These are phyloP conservation scores for Ramalina peruviana DNA, from an alignment of 495 filamentous ascomycete species.

Conservation along the genomic window DNA sequence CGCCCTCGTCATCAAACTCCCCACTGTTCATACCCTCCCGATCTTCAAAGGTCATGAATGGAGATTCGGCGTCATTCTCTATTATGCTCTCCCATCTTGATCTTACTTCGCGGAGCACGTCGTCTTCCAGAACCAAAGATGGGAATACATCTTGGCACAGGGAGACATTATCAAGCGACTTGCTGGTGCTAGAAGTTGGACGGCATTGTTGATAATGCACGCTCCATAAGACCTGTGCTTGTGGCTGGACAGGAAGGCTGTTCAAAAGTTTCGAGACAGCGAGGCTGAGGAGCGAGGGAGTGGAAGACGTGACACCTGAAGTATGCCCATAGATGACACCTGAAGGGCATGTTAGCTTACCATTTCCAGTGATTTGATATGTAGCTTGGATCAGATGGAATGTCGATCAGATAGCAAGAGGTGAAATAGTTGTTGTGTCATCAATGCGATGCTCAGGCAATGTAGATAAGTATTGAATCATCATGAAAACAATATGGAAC, in stretches of 20 bases:
- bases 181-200: slow-evolving; percentile 15
- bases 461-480: slow-evolving; percentile 98
- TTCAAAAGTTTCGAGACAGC: slow-evolving; percentile 43
- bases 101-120: slow-evolving; percentile 42
- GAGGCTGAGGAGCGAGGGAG: slow-evolving; percentile 30
- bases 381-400: slow-evolving; percentile 6
- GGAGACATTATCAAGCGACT: slow-evolving; percentile 16
- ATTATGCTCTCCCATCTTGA: slow-evolving; percentile 49
- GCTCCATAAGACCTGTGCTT: slow-evolving; percentile 38
- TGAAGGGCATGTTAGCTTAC: slow-evolving; percentile 20
- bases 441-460: slow-evolving; percentile 80
- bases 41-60: slow-evolving; percentile 55
- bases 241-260: slow-evolving; percentile 20
- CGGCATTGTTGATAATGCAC: slow-evolving; percentile 44
- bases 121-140: slow-evolving; percentile 58
- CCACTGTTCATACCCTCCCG: slow-evolving; percentile 35
- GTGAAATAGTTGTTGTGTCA: slow-evolving; percentile 52
- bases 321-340: slow-evolving; percentile 60
- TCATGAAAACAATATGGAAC: slow-evolving; percentile 40
- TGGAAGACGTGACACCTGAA: slow-evolving; percentile 21
- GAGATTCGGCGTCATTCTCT: slow-evolving; percentile 33
- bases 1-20: slow-evolving; percentile 20
- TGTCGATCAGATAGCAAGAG: slow-evolving; percentile 20
- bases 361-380: slow-evolving; percentile 30
- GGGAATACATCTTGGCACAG: slow-evolving; percentile 39